phyloP scores from a whole-genome alignment of 164 flowering plant species.

The Nelumbo lutea region DNA sequence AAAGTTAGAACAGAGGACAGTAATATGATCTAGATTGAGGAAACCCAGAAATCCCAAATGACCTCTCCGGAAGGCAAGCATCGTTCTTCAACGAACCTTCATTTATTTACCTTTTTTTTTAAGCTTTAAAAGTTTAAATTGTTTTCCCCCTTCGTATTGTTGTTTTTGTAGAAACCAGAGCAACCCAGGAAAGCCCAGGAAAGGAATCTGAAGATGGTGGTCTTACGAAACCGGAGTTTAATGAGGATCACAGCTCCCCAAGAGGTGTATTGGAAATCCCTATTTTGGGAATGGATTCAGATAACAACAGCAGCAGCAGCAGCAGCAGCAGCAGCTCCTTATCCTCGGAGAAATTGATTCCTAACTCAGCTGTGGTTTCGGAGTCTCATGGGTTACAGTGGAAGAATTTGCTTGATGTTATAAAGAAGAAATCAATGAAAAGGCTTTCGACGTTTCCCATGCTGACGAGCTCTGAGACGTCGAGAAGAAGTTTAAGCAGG shows the following conservation, averaged over 20 bases:
- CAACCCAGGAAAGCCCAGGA: constrained; percentile 22
- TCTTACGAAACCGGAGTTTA: not conserved
- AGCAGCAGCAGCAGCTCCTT: not conserved
- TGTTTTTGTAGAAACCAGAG: constrained; percentile 10
- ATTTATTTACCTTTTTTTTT: not conserved
- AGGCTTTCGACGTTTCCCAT: constrained; percentile 48
- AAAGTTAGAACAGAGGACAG: not conserved
- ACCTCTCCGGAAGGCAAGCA: constrained; percentile 21
- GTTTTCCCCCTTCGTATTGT: not conserved
- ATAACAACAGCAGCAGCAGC: constrained; percentile 30
- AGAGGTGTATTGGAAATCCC: constrained; percentile 57
- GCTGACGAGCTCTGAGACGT: constrained; percentile 34
- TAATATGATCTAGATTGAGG: not conserved
- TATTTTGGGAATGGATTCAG: constrained; percentile 34
- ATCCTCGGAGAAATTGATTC: constrained; percentile 5
- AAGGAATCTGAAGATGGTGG: constrained; percentile 10
- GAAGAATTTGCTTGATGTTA: constrained; percentile 39
- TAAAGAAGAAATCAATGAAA: constrained; percentile 55
- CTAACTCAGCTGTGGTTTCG: not conserved
- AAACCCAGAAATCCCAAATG: constrained; percentile 5
- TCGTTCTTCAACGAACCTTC: not conserved
- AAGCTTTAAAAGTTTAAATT: constrained; percentile 1
- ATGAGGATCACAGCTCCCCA: constrained; percentile 39
- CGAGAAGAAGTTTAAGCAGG: constrained; percentile 40
- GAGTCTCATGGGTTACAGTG: constrained; percentile 37